Base-by-base conservation (phyloP, 768 basidiomycete genomes). In the Mycena amicta region DNA sequence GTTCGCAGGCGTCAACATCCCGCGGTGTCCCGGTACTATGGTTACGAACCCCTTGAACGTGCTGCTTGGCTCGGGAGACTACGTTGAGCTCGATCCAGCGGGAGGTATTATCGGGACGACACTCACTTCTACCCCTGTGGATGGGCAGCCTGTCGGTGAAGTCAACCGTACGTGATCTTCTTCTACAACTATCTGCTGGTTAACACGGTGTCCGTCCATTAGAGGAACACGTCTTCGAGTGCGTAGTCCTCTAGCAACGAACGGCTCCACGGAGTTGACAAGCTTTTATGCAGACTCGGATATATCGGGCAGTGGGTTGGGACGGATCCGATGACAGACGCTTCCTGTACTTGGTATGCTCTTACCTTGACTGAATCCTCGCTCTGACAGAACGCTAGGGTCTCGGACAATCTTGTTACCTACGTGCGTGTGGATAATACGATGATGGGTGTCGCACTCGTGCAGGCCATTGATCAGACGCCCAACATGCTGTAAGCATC, bases 141-240 rank as follows among this genome's bases (percentile, higher is more conserved):
- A 20, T 29, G 52, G 15, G 13, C 23, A 3, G 31, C 18, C 20
- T n/a, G 28, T 26, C n/a, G 33, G 33, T 37, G n/a, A n/a, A 47
- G 22, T 20, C n/a, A 55, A 55, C 25, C 53, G 53, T 55, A 20
- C 13, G 53, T 31, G 27, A 37, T 23, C 6, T 6, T 16, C 15
- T 31, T 37, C 33, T 8, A 37, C 8, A 37, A n/a, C n/a, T n/a
- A n/a, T n/a, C n/a, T n/a, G 33, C 33, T 8, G 33, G 33, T 37
- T 8, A 37, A 37, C 11, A 37, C 33, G 18, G 33, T 8, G 11
- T 37, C 33, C 13, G 28, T 30, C 31, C 43, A 18, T 16, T 43
- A 60, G 58, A 60, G 54, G 59, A 60, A 43, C 59, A 60, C 41
- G 59, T 60, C 26, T 60, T 60, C 27, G 59, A 60, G 59, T 60